A percentile compares a stretch with the other conserved stretches of the same genome.
These are phyloP conservation scores for Micromonas commoda DNA, from an alignment of 139 green algal species.

Conservation along the genomic window DNA sequence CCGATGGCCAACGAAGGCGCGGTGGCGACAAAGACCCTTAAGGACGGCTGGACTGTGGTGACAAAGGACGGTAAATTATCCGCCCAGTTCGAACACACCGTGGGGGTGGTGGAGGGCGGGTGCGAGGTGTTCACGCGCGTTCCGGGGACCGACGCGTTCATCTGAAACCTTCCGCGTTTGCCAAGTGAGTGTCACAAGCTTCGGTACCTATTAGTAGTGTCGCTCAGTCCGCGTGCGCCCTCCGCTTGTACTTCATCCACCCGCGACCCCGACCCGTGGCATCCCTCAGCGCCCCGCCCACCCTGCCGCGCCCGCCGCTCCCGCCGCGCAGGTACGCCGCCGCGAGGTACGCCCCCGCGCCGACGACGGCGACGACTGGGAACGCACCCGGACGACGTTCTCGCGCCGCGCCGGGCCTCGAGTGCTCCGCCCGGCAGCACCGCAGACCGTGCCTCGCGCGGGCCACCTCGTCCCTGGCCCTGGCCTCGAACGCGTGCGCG, in stretches of 20 bases:
- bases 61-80: conserved; percentile 72
- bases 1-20: conserved; percentile 71
- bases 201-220: too few relatives aligned
- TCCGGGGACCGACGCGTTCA: background rate
- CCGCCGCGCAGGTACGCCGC: too few relatives aligned
- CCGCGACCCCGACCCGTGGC: too few relatives aligned
- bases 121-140: background rate
- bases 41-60: conserved; percentile 88
- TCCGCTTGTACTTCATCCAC: too few relatives aligned
- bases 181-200: too few relatives aligned
- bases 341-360: background rate
- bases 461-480: background rate
- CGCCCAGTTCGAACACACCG: conserved; percentile 94
- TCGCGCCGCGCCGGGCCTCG: background rate
- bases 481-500: conserved; percentile 7
- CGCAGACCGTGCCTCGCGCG: background rate
- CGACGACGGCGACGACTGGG: background rate
- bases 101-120: conserved; percentile 64
- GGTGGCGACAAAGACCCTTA: conserved; percentile 19
- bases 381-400: too few relatives aligned
- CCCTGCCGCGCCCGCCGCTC: too few relatives aligned
- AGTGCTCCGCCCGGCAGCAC: background rate
- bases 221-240: too few relatives aligned
- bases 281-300: too few relatives aligned
- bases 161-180: too few relatives aligned